A percentile compares a stretch with the other conserved stretches of the same genome.
Conservation (phyloP, 2,329 filamentous ascomycete genomes). For the Lizonia empirigonia region DNA sequence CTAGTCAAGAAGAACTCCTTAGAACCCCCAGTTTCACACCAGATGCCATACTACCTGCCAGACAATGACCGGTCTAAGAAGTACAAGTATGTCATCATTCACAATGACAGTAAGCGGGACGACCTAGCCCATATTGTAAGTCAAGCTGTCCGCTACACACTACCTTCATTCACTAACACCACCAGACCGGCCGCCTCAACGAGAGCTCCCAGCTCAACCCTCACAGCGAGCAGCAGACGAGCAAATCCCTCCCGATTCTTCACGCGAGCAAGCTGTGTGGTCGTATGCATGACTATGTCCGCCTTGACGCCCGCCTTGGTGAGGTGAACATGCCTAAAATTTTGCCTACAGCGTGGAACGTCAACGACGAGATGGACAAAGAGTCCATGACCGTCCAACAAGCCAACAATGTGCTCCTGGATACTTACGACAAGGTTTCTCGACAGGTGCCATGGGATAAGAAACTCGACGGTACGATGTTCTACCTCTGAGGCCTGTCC, state of each 20-base stretch:
- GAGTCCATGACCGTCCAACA: too few species aligned
- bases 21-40: too few species aligned
- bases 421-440: neutral
- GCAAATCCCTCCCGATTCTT: neutral
- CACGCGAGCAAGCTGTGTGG: neutral
- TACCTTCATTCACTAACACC: too few species aligned
- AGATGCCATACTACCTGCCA: neutral
- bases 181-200: neutral
- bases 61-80: neutral
- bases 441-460: neutral
- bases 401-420: neutral
- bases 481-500: too few species aligned
- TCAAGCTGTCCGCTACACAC: too few species aligned
- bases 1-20: neutral
- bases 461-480: neutral
- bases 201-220: neutral
- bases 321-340: too few species aligned
- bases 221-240: neutral
- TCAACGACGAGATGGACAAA: too few species aligned
- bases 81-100: neutral
- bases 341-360: too few species aligned
- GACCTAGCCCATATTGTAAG: too few species aligned
- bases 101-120: too few species aligned
- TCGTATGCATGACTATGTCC: neutral
- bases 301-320: too few species aligned